A percentile compares a stretch with the other conserved stretches of the same genome.
These are phyloP conservation scores for Clarkia xantiana DNA, from an alignment of 345 rosid genomes.

Conservation along the genomic window DNA sequence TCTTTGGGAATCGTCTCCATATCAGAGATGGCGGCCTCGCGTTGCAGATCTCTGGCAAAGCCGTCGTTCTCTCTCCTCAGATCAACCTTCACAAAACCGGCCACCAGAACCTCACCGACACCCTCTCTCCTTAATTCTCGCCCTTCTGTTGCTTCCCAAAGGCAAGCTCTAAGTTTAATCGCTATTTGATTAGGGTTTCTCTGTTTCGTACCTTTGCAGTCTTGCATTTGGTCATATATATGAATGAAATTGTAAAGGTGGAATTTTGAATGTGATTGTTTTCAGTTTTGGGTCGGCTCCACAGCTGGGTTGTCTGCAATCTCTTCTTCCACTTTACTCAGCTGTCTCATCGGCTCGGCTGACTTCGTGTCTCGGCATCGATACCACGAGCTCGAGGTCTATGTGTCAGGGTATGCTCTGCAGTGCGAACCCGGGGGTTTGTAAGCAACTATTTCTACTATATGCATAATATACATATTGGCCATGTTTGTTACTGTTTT, in stretches of 20 bases:
- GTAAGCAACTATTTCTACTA: conserved; percentile 42
- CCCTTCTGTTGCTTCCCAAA: conserved; percentile 33
- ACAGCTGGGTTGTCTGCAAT: conserved; percentile 58
- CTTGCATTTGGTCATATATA: neutral
- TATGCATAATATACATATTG: conserved; percentile 7
- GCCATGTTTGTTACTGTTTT: neutral
- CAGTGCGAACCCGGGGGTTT: conserved; percentile 95
- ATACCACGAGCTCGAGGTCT: conserved; percentile 62
- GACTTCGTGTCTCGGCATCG: conserved; percentile 76
- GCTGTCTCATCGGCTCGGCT: conserved; percentile 80
- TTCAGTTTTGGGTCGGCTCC: conserved; percentile 39
- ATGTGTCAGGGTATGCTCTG: conserved; percentile 98
- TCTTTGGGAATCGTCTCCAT: too few relatives aligned
- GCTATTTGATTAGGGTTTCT: neutral
- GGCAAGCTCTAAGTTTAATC: conserved; percentile 18
- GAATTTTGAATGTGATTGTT: conserved; percentile 2
- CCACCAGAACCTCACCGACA: conserved; percentile 23
- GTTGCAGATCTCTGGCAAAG: conserved; percentile 55
- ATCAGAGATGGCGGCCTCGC: conserved; percentile 44
- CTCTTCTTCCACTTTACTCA: conserved; percentile 69
- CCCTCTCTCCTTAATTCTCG: conserved; percentile 25
- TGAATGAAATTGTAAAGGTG: neutral
- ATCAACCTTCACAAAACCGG: conserved; percentile 38
- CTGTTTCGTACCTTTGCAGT: neutral
- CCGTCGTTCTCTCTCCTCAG: conserved; percentile 40